Evolutionary conservation across 169 alveolate species (phyloP), one percentile per base, ranked within the genome.

Genomic region (Plasmodium relictum): DNA sequence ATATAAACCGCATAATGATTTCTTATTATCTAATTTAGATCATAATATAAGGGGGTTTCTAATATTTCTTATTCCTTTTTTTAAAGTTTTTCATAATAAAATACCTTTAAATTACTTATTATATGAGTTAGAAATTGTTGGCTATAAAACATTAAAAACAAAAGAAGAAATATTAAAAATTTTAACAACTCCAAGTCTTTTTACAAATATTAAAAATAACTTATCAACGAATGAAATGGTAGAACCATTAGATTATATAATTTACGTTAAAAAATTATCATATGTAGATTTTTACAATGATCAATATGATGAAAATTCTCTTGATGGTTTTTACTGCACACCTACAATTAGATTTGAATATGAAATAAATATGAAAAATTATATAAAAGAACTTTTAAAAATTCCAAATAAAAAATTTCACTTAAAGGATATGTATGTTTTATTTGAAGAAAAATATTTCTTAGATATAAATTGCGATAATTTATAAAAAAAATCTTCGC

Each of bases 11-110:
- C 90, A 80, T 24, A 80, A 80, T 58, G 73, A 80, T 80, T 65
- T 80, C 31, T 80, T 80, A 41, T 66, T 66, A 42, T 80, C 90
- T n/a, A n/a, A 66, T 6, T 18, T 65, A 16, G 90, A 80, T 65
- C 90, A 80, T 66, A 18, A 39, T 31, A 66, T 80, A 16, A 65
- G 90, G 58, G 90, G 90, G 1, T 80, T 80, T 58, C 45, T 80
- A 10, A 63, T 80, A 26, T 80, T 66, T 22, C 71, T 80, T 24
- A 45, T 80, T 41, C 90, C 80, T 10, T 80, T 80, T 54, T 80
- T 80, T 69, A 45, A 41, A 31, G 71, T 66, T 2, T 80, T 48
- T 50, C 73, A 80, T 66, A 80, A 80, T 66, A 80, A 80, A 80
- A 45, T 80, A 14, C 90, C 90, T n/a, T 54, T 80, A 56, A 68